Evolutionary conservation across 1,139 yeast genomes (phyloP).

Genomic region (Lodderomyces oxycetoniae): DNA sequence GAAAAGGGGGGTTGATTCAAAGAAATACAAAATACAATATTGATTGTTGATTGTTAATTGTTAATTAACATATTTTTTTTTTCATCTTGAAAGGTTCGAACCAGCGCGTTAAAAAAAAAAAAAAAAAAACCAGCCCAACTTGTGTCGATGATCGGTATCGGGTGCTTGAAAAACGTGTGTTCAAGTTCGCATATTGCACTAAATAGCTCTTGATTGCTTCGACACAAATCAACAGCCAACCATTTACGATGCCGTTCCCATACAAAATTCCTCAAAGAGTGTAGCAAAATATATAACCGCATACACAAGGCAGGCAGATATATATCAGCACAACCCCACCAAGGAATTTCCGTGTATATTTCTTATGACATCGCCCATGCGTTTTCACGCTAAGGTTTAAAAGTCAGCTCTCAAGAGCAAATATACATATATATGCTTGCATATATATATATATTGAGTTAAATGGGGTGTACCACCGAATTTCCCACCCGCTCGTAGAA

Average conservation of each 20-base stretch:
- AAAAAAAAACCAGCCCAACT: slow-evolving; percentile 30
- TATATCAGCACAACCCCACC: too few species aligned
- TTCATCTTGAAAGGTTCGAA: slow-evolving; percentile 9
- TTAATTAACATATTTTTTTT: too few species aligned
- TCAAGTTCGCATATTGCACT: slow-evolving; percentile 73
- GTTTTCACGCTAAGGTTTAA: slow-evolving; percentile 54
- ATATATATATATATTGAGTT: too few species aligned
- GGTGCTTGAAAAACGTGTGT: slow-evolving; percentile 39
- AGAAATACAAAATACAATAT: neutral
- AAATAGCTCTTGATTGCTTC: slow-evolving; percentile 40
- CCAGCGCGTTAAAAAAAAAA: slow-evolving; percentile 6
- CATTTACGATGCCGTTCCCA: slow-evolving; percentile 73
- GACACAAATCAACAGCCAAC: slow-evolving; percentile 41
- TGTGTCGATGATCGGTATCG: slow-evolving; percentile 77
- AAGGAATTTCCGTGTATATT: slow-evolving; percentile 23
- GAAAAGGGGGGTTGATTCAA: neutral
- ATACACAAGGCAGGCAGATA: too few species aligned
- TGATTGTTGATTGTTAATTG: slow-evolving; percentile 2
- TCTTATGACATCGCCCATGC: slow-evolving; percentile 74
- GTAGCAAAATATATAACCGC: too few species aligned
- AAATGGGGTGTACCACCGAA: slow-evolving; percentile 75
- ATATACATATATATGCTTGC: too few species aligned
- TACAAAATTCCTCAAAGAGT: too few species aligned
- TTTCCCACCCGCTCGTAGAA: slow-evolving; percentile 64
- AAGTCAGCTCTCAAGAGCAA: slow-evolving; percentile 70